Percentiles rank a stretch among this genome's conserved stretches.
These are phyloP conservation scores for Francoa sonchifolia DNA, from an alignment of 441 rosid genomes.

Conservation along the genomic window DNA sequence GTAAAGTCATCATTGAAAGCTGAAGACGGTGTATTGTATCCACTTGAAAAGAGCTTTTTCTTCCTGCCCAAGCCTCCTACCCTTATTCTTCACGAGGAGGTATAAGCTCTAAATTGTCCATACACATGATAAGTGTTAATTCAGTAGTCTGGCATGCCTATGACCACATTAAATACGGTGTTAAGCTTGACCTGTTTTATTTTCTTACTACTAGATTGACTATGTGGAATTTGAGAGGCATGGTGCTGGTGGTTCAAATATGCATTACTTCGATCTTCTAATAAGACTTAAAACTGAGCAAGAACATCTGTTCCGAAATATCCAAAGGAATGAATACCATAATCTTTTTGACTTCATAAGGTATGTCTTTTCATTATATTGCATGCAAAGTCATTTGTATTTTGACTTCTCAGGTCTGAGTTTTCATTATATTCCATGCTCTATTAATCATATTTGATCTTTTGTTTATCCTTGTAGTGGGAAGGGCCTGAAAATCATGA, in stretches of 20 bases:
- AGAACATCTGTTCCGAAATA: slow-evolving; percentile 88
- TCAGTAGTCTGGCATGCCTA: not conserved
- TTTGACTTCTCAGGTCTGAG: too few relatives aligned
- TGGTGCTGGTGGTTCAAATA: slow-evolving; percentile 94
- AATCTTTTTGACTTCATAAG: slow-evolving; percentile 78
- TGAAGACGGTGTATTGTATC: slow-evolving; percentile 93
- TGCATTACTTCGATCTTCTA: slow-evolving; percentile 97
- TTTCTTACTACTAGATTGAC: slow-evolving; percentile 45
- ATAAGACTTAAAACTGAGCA: slow-evolving; percentile 85
- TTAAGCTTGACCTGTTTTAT: not conserved
- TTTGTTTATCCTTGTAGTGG: slow-evolving; percentile 29
- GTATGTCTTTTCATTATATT: slow-evolving; percentile 24
- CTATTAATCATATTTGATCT: slow-evolving; percentile 8
- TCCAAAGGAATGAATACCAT: slow-evolving; percentile 92
- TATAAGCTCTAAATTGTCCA: slow-evolving; percentile 12
- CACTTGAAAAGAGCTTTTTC: slow-evolving; percentile 96
- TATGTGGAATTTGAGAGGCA: slow-evolving; percentile 98
- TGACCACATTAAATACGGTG: too few relatives aligned
- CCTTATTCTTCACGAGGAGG: slow-evolving; percentile 96
- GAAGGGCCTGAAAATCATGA: slow-evolving; percentile 87
- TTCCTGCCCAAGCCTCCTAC: slow-evolving; percentile 96
- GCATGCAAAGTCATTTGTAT: too few relatives aligned
- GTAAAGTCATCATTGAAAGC: slow-evolving; percentile 95
- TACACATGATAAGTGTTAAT: not conserved
- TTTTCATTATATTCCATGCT: slow-evolving; percentile 4